Evolutionary conservation across 2,329 filamentous ascomycete genomes (phyloP).

Genomic region (Arthrobotrys sinensis): DNA sequence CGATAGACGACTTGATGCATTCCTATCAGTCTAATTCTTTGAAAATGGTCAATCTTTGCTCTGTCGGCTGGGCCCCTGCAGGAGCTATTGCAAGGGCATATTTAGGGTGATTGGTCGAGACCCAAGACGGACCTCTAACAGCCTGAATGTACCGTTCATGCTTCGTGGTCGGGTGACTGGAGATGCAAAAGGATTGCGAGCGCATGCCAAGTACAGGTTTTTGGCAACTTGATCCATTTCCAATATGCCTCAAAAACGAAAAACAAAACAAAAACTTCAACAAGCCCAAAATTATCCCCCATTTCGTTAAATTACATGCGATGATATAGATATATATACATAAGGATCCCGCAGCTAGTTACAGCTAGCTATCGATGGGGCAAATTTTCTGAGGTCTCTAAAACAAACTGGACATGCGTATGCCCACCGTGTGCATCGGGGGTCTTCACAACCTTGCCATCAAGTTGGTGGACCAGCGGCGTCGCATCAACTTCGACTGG

Average conservation of each 20-base stretch:
- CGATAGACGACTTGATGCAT: conserved; percentile 53
- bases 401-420: too few relatives aligned
- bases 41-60: neutral
- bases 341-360: neutral
- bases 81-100: conserved; percentile 4
- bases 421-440: too few relatives aligned
- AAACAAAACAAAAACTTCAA: neutral
- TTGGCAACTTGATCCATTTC: neutral
- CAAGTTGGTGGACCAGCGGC: neutral
- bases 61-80: conserved; percentile 1
- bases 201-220: conserved; percentile 1
- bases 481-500: neutral
- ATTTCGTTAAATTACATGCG: neutral
- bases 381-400: too few relatives aligned
- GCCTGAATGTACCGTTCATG: conserved; percentile 2
- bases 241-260: neutral
- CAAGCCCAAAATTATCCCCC: neutral
- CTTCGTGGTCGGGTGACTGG: conserved; percentile 1
- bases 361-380: too few relatives aligned
- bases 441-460: neutral
- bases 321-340: neutral
- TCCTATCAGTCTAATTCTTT: conserved; percentile 2
- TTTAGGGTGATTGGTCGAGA: neutral
- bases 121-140: conserved; percentile 2
- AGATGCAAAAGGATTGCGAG: neutral